Conservation (phyloP, 2,329 filamentous ascomycete genomes). For the Cercospora beticola region DNA sequence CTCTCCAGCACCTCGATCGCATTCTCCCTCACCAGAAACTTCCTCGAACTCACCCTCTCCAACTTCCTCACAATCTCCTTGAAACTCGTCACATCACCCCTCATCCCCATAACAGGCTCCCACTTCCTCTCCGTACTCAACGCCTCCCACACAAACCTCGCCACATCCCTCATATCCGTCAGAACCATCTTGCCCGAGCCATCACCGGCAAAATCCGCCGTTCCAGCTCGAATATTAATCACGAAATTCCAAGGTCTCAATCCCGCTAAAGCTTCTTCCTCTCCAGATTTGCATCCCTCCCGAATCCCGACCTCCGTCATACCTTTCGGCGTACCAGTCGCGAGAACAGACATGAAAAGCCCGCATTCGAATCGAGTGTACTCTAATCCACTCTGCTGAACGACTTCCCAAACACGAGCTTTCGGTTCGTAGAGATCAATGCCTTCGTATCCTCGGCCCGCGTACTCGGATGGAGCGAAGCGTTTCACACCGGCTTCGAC, state of each 20-base stretch:
- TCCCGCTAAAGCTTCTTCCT: conserved; percentile 35
- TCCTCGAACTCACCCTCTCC: conserved; percentile 33
- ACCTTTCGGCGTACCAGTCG: conserved; percentile 33
- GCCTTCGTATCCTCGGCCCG: conserved; percentile 26
- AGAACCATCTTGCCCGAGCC: conserved; percentile 49
- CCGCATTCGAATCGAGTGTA: conserved; percentile 33
- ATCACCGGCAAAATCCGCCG: conserved; percentile 51
- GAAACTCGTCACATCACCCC: conserved; percentile 30
- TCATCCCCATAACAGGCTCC: conserved; percentile 45
- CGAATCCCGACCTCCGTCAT: conserved; percentile 24
- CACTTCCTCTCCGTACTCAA: conserved; percentile 46
- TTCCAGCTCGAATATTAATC: conserved; percentile 47
- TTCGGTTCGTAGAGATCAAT: conserved; percentile 32
- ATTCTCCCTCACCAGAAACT: conserved; percentile 33
- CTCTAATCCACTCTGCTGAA: conserved; percentile 27
- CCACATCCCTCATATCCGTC: conserved; percentile 54
- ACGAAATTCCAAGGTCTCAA: conserved; percentile 44
- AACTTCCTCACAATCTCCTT: conserved; percentile 29
- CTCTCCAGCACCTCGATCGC: conserved; percentile 25
- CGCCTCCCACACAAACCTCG: conserved; percentile 45
- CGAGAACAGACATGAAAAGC: conserved; percentile 34
- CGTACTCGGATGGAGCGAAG: conserved; percentile 62
- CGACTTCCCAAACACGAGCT: conserved; percentile 29
- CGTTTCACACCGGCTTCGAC: conserved; percentile 59
- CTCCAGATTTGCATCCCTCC: conserved; percentile 28